Evolutionary conservation across 164 flowering plant species (phyloP), one percentile per base, ranked within the genome.

Genomic region (Aristolochia fimbriata): DNA sequence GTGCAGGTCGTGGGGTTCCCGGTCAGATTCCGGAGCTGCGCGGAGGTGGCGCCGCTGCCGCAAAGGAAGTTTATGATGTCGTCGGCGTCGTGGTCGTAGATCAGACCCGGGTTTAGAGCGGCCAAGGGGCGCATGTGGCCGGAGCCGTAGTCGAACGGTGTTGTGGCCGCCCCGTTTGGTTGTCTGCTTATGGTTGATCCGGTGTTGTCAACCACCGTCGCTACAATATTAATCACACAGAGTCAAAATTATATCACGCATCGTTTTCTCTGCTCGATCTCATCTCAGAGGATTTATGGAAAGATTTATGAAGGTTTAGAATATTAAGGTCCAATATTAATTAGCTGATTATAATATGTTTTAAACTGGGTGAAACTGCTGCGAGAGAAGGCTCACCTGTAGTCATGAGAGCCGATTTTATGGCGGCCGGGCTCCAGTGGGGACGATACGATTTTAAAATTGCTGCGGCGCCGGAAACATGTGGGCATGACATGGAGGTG

Each of bases 381-480:
- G n/a, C n/a, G n/a, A n/a, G n/a, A n/a, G n/a, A n/a, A n/a, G n/a
- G n/a, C n/a, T 79, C 82, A 62, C 65, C 65, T 54, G 65, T 62
- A 1, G 65, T 62, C 65, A 62, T 55, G 57, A 81, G 66, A 41
- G 86, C 83, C 4, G 94, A 87, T 72, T 71, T 80, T 65, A 84
- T 81, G 5, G 86, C 83, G 0, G 88, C 83, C 0, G 90, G 81
- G 23, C 82, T 74, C 95, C 95, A 87, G 21, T 59, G 49, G 8
- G 87, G 88, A 57, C 73, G 83, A 69, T 77, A 81, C 0, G 90
- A 81, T 65, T 84, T 84, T 3, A 86, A 68, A 51, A 80, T 82
- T 1, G 67, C 67, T 0, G 67, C 67, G 8, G 19, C 55, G 13
- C 47, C 67, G 15, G 61, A 46, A 12, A 47, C 61, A 15, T 64